Conservation (phyloP, 768 basidiomycete genomes). For the Rhizopogon rudus region DNA sequence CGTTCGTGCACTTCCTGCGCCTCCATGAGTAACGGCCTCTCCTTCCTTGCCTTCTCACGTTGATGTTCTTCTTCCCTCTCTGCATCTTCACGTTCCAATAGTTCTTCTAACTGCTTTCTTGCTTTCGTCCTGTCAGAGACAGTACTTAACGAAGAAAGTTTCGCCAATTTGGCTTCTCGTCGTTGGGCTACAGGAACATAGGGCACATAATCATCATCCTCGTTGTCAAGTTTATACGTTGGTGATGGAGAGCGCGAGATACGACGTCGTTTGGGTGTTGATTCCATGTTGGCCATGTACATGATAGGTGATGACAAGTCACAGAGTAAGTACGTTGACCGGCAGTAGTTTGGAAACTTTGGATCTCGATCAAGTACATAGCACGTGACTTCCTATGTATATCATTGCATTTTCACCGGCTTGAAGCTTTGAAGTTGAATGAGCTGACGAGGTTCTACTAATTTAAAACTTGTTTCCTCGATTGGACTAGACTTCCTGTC, state of each 20-base stretch:
- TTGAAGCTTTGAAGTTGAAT: too few species aligned
- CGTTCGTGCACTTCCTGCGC: constrained; percentile 91
- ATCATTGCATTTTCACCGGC: too few species aligned
- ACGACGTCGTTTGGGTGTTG: constrained; percentile 45
- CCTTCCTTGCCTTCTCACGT: constrained; percentile 73
- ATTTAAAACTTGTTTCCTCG: too few species aligned
- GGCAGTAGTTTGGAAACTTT: too few species aligned
- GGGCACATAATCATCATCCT: constrained; percentile 68
- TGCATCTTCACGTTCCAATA: constrained; percentile 59
- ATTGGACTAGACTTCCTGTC: too few species aligned
- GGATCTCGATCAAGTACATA: too few species aligned
- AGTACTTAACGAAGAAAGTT: constrained; percentile 59
- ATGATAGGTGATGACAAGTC: neutral
- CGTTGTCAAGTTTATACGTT: constrained; percentile 56
- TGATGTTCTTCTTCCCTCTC: constrained; percentile 75
- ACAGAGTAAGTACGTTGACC: too few species aligned
- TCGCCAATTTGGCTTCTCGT: constrained; percentile 74
- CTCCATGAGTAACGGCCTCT: constrained; percentile 84
- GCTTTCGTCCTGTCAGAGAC: constrained; percentile 49
- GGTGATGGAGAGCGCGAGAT: constrained; percentile 53
- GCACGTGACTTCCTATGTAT: neutral
- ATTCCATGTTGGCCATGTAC: constrained; percentile 4
- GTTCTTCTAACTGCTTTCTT: constrained; percentile 47
- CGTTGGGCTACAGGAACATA: constrained; percentile 88
- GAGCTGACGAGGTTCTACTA: too few species aligned